Evolutionary conservation across 1,284 basidiomycete species (phyloP).

Genomic region (Blastosporella zonata): DNA sequence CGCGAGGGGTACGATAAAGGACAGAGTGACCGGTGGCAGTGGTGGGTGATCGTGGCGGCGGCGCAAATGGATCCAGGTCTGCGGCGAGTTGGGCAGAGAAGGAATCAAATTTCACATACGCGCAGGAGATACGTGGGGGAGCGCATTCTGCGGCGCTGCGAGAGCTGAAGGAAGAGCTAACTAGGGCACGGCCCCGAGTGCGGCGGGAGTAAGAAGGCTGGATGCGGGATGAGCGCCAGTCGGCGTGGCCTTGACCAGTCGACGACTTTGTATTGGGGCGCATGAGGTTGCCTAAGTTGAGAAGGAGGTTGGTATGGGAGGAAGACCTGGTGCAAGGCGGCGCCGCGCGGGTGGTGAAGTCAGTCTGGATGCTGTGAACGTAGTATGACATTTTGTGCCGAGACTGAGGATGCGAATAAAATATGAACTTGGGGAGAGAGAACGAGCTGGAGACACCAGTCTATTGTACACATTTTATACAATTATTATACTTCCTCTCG

Average conservation of each 20-base stretch:
- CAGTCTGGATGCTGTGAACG: conserved; percentile 36
- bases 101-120: conserved; percentile 32
- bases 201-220: conserved; percentile 8
- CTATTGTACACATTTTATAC: too few species aligned
- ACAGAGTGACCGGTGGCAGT: not conserved
- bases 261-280: conserved; percentile 14
- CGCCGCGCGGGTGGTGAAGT: conserved; percentile 29
- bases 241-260: conserved; percentile 19
- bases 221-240: conserved; percentile 16
- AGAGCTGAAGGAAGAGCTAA: not conserved
- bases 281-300: conserved; percentile 20
- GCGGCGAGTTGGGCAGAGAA: conserved; percentile 29
- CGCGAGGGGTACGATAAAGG: not conserved
- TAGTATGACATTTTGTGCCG: conserved; percentile 26
- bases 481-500: too few species aligned
- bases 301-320: conserved; percentile 15
- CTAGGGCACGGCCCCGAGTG: not conserved
- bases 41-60: conserved; percentile 9
- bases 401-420: not conserved
- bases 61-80: not conserved
- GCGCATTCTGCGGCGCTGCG: conserved; percentile 5
- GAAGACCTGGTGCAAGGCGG: conserved; percentile 18
- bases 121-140: conserved; percentile 9
- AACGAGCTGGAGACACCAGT: not conserved
- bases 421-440: conserved; percentile 1